Evolutionary conservation across 163 green algal genomes (phyloP).

Genomic region (Chloromonas sp.): DNA sequence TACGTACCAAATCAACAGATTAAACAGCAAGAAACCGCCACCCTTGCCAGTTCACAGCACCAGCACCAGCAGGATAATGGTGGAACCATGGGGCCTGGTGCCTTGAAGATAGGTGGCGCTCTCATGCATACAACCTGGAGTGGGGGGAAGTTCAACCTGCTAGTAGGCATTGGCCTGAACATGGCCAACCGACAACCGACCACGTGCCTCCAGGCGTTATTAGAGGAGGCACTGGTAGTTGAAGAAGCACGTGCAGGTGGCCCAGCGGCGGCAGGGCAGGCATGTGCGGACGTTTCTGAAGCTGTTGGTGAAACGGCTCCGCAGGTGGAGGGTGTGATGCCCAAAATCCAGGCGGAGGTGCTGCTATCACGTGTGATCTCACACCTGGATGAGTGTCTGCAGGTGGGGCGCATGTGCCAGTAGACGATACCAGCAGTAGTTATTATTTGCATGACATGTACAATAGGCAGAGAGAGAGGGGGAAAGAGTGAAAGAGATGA

Average conservation of each 20-base stretch:
- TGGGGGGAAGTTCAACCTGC: constrained; percentile 54
- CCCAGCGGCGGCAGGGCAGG: background rate
- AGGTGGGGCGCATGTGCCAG: constrained; percentile 12
- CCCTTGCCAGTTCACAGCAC: background rate
- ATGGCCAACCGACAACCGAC: constrained; percentile 84
- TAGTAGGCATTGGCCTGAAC: constrained; percentile 85
- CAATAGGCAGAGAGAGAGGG: background rate
- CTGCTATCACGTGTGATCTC: constrained; percentile 63
- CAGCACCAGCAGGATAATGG: background rate
- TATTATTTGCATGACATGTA: background rate
- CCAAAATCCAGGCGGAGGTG: constrained; percentile 21
- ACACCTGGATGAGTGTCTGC: constrained; percentile 40
- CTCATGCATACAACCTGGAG: constrained; percentile 83
- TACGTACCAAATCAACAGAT: background rate
- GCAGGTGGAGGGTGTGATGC: background rate
- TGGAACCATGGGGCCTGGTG: background rate
- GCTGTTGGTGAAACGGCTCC: background rate
- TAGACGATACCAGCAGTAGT: too few species aligned
- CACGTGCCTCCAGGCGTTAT: constrained; percentile 77
- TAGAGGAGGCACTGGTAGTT: constrained; percentile 31
- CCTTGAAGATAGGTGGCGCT: constrained; percentile 85
- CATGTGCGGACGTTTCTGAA: background rate
- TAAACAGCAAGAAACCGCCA: background rate
- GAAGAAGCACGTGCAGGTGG: background rate
- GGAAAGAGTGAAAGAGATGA: background rate